Base-by-base conservation (phyloP, 768 basidiomycete species). In the Grammothele lineata region DNA sequence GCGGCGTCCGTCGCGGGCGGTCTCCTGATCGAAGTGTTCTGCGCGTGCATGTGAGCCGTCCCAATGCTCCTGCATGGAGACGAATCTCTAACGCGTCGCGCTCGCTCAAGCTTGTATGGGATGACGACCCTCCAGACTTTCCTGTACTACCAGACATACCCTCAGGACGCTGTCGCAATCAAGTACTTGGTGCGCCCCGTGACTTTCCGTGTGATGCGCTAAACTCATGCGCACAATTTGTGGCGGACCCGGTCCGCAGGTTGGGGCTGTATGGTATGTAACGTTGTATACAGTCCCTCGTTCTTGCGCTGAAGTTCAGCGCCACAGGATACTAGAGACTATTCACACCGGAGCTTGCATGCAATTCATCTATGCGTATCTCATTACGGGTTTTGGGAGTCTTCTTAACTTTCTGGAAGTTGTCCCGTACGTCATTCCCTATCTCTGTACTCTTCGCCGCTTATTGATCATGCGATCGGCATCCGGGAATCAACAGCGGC, bases 21-120 rank as follows among this genome's bases (percentile, higher is more conserved):
- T 7, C 41, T 53, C 25, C 23, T 53, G 46, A 41, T 53, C 34
- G 51, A 47, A 40, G 15, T 48, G 1, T 53, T 47, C 39, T 34
- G 47, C 43, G 51, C 51, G 9, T 53, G 47, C 43, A 47, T 53
- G 51, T 48, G 17, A 17, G 51, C n/a, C n/a, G n/a, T n/a, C n/a
- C n/a, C n/a, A n/a, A n/a, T n/a, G n/a, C n/a, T n/a, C n/a, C n/a
- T n/a, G n/a, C n/a, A n/a, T n/a, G n/a, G n/a, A n/a, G n/a, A n/a
- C n/a, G n/a, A n/a, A n/a, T n/a, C n/a, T n/a, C n/a, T n/a, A n/a
- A n/a, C n/a, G n/a, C n/a, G n/a, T n/a, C n/a, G n/a, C n/a, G n/a
- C n/a, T n/a, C n/a, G n/a, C n/a, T 2, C 17, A 53, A 46, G 4
- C 27, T 53, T 17, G n/a, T 53, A 53, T 15, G 51, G 51, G 15